Conservation (phyloP, 116 monocot genomes). For the Dioscorea cayenensis region DNA sequence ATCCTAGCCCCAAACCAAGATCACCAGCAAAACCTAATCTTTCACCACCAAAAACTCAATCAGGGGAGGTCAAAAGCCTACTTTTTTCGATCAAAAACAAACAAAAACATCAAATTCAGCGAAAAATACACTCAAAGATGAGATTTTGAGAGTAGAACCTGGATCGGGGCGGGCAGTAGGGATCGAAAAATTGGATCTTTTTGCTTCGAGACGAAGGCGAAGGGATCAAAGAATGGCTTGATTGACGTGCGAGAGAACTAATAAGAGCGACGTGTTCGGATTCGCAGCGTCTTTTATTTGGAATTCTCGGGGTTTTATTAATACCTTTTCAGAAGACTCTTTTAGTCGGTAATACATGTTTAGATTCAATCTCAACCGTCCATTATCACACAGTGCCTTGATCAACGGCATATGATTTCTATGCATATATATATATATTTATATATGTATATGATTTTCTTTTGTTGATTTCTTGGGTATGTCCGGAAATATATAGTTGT, state of each 20-base stretch:
- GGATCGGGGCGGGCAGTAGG: neutral
- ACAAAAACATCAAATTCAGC: neutral
- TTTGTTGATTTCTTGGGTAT: too few species aligned
- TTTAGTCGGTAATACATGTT: neutral
- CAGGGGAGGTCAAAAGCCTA: neutral
- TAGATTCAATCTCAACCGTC: neutral
- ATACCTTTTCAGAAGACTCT: neutral
- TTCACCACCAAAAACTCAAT: neutral
- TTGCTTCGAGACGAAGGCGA: neutral
- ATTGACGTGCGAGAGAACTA: neutral
- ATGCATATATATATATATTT: too few species aligned
- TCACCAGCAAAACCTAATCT: neutral
- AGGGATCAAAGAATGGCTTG: neutral
- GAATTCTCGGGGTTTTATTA: slow-evolving; percentile 1
- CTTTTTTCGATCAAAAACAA: neutral
- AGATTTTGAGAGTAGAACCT: neutral
- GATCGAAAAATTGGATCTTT: neutral
- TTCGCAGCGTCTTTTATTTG: neutral
- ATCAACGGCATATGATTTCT: too few species aligned
- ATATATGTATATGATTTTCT: too few species aligned
- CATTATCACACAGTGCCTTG: neutral
- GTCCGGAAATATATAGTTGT: too few species aligned
- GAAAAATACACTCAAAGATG: neutral
- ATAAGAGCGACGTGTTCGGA: neutral
- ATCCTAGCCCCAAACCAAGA: slow-evolving; percentile 7